Conservation (phyloP, 2,329 filamentous ascomycete species). For the Claviceps monticola region DNA sequence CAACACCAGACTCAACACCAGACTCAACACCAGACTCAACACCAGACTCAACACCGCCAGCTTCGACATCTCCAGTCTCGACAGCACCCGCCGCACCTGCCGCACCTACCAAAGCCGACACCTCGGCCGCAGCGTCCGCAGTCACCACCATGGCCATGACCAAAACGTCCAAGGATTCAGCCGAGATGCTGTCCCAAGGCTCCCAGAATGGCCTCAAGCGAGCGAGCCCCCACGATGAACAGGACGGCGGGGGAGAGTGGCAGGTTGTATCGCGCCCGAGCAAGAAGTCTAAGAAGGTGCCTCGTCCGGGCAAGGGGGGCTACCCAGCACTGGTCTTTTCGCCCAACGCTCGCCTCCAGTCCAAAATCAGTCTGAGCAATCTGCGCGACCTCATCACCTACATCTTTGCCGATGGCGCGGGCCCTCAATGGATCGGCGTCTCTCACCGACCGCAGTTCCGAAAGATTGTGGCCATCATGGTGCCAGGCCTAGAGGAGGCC, state of each 20-base stretch:
- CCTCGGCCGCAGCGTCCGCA: not conserved
- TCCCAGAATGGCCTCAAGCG: slow-evolving; percentile 33
- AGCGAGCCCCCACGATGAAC: slow-evolving; percentile 27
- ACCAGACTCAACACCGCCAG: not conserved
- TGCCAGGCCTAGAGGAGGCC: slow-evolving; percentile 77
- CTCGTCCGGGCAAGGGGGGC: slow-evolving; percentile 38
- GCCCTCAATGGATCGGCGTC: slow-evolving; percentile 52
- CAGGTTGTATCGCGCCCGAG: slow-evolving; percentile 37
- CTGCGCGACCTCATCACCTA: slow-evolving; percentile 52
- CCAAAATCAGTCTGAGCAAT: slow-evolving; percentile 47
- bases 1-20: too few species aligned
- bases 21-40: too few species aligned
- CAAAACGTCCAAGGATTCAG: slow-evolving; percentile 4
- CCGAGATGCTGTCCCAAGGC: slow-evolving; percentile 13
- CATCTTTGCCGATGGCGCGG: slow-evolving; percentile 50
- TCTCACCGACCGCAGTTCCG: slow-evolving; percentile 48
- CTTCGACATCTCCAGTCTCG: not conserved
- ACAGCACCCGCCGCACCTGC: not conserved
- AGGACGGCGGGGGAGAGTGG: slow-evolving; percentile 33
- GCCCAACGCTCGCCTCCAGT: slow-evolving; percentile 41
- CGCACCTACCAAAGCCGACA: not conserved
- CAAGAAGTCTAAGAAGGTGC: slow-evolving; percentile 49
- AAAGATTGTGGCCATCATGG: slow-evolving; percentile 81
- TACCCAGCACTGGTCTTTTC: slow-evolving; percentile 49
- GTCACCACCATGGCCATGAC: slow-evolving; percentile 6